These are phyloP conservation scores for Thymus quinquecostatus DNA, from an alignment of 257 asterid species.

Conservation along the genomic window DNA sequence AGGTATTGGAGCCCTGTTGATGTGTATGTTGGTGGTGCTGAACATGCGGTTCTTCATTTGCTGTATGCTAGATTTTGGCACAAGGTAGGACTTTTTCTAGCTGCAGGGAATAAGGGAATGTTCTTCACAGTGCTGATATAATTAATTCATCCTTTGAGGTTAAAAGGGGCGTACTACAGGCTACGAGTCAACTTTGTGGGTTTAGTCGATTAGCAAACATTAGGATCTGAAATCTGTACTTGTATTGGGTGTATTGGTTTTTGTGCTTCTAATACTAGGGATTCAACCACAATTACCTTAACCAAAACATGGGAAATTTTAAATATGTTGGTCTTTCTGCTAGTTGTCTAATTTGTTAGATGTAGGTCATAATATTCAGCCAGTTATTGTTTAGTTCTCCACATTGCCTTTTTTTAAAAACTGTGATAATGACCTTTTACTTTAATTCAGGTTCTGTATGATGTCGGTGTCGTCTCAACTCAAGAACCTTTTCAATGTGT, in stretches of 20 bases:
- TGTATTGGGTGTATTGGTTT: not conserved
- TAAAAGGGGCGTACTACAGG: constrained; percentile 3
- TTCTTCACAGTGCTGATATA: not conserved
- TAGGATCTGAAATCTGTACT: not conserved
- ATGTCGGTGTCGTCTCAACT: constrained; percentile 83
- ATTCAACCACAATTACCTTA: not conserved
- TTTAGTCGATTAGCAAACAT: not conserved
- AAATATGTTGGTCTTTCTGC: not conserved
- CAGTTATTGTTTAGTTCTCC: constrained; percentile 10
- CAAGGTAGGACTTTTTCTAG: constrained; percentile 58
- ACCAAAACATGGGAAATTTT: not conserved
- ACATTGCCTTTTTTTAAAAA: not conserved
- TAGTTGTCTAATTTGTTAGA: constrained; percentile 11
- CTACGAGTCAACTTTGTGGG: constrained; percentile 8
- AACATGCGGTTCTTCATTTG: constrained; percentile 99
- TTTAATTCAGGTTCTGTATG: constrained; percentile 86
- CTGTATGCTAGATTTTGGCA: constrained; percentile 99
- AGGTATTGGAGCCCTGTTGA: constrained; percentile 99
- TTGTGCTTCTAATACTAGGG: constrained; percentile 3
- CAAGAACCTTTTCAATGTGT: constrained; percentile 96
- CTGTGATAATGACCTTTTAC: constrained; percentile 23
- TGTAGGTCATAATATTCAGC: not conserved
- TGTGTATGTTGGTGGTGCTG: constrained; percentile 98
- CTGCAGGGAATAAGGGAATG: not conserved
- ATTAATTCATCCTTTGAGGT: constrained; percentile 11